Base-by-base conservation (phyloP, 495 filamentous ascomycete genomes). In the Chaetomium fimeti region DNA sequence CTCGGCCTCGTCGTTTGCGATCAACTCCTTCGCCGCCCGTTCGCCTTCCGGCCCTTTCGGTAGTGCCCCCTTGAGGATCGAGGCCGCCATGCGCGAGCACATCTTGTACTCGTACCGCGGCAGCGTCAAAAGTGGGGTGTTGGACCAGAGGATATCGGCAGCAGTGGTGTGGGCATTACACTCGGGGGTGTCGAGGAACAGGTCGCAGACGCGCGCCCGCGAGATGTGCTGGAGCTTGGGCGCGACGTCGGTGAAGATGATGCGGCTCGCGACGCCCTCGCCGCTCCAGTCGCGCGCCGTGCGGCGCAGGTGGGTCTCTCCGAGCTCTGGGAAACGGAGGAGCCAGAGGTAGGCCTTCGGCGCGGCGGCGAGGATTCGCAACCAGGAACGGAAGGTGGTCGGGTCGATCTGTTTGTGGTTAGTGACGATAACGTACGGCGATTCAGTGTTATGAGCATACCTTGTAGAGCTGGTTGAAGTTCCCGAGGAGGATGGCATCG, bases 391-490 rank as follows among this genome's bases (percentile, higher is more conserved):
- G 78, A 98, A 97, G 18, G 92, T 97, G 24, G 93, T 96, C 3
- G 94, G 94, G 66, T 99, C 94, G 75, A 99, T 97, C 94, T 98
- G 69, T 13, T 48, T 52, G 38, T 18, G 11, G 58, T 28, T 29
- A 52, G 43, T 18, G 20, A 18, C 0, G 29, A 18, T 36, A 28
- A 9, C 6, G 27, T 0, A 1, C 0, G 16, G 22, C 20, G 18
- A 52, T 25, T n/a, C 18, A 40, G n/a, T 22, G 20, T 49, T 0
- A 3, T 20, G 18, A 1, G 74, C 80, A 69, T 81, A 95, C 94
- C 89, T 99, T 99, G 80, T 99, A 99, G 27, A 99, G 79, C 76
- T 99, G 94, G 75, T 99, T 99, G 76, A 99, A 99, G 77, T 99
- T 99, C 13, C 90, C 94, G 51, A 99, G 83, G 67, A 99, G 97